These are phyloP conservation scores for Trypanosomatidae sp. DNA, from an alignment of 208 protist species.

Conservation along the genomic window DNA sequence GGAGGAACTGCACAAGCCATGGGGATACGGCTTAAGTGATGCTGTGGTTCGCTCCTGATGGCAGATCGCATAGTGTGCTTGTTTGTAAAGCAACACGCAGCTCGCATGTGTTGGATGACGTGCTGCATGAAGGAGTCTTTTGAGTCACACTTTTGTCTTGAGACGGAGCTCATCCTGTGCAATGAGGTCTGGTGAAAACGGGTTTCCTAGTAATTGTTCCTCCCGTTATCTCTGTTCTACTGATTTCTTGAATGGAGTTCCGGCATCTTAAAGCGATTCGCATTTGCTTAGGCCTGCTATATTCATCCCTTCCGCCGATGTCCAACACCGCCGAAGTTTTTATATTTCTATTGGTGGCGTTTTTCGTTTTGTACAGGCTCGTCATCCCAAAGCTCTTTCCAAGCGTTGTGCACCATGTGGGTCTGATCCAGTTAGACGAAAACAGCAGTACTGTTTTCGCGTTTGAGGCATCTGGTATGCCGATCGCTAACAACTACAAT, in stretches of 20 bases:
- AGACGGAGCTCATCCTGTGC: neutral
- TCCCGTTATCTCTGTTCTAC: neutral
- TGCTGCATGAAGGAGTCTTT: neutral
- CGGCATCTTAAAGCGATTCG: neutral
- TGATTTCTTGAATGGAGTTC: neutral
- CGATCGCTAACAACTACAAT: constrained; percentile 34
- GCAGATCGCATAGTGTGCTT: neutral
- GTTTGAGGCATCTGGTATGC: constrained; percentile 34
- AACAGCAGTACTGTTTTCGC: constrained; percentile 32
- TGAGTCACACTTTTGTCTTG: neutral
- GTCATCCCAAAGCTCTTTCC: constrained; percentile 52
- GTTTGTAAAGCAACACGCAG: neutral
- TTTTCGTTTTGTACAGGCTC: constrained; percentile 42
- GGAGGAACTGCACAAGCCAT: neutral
- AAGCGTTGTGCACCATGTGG: constrained; percentile 21
- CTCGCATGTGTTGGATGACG: neutral
- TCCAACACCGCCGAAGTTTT: constrained; percentile 8
- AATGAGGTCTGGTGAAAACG: neutral
- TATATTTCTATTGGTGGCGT: constrained; percentile 21
- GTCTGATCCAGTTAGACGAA: constrained; percentile 25
- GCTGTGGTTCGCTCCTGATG: neutral
- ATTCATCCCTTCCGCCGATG: constrained; percentile 8
- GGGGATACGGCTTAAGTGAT: neutral
- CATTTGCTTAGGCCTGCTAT: neutral
- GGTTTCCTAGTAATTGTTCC: neutral